phyloP scores from a whole-genome alignment of 2,329 filamentous ascomycete species.

The Colletotrichum cordylinicola region DNA sequence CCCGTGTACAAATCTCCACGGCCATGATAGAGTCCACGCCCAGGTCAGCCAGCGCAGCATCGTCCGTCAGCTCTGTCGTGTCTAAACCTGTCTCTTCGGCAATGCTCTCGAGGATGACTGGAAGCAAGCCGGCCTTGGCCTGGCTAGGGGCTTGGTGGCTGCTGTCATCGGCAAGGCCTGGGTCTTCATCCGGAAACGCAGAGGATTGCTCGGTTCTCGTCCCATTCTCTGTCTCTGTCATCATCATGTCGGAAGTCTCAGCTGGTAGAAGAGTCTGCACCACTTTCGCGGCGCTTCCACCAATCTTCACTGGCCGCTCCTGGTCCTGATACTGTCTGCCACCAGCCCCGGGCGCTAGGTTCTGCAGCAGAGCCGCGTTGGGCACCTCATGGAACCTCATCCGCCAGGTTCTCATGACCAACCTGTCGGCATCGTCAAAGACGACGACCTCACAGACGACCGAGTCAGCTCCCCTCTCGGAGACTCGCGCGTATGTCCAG shows the following conservation, averaged over 20 bases:
- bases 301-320: not conserved
- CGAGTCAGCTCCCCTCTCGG: not conserved
- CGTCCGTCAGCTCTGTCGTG: not conserved
- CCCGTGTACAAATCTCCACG: not conserved
- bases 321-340: not conserved
- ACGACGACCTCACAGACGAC: not conserved
- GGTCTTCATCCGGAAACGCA: not conserved
- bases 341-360: not conserved
- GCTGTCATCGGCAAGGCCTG: not conserved
- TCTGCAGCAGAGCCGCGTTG: not conserved
- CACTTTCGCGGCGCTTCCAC: not conserved
- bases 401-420: not conserved
- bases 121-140: not conserved
- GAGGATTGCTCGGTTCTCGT: not conserved
- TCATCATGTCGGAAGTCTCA: accelerated
- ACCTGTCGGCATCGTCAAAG: not conserved
- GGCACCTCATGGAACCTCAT: not conserved
- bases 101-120: not conserved
- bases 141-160: not conserved
- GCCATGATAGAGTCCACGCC: not conserved
- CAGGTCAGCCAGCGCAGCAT: not conserved
- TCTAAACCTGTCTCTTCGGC: not conserved
- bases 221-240: not conserved
- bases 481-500: not conserved
- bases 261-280: accelerated